Percentiles rank a stretch among this genome's conserved stretches.
Evolutionary conservation across 768 basidiomycete species (phyloP).

Genomic region (Pleurotus salmoneostramineus): DNA sequence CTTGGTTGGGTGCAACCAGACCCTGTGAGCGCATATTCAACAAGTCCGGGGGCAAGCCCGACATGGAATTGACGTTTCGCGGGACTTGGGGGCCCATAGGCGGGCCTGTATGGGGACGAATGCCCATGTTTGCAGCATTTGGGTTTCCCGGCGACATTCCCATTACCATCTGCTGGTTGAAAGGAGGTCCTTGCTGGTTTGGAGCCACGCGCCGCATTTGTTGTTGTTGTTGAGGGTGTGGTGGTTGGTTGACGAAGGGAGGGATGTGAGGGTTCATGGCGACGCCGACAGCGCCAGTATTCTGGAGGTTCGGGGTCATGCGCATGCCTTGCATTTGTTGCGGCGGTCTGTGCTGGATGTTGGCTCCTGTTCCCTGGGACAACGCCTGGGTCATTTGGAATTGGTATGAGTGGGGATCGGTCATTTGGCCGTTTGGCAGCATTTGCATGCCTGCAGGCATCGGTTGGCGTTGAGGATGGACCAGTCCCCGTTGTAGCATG

Average conservation of each 20-base stretch:
- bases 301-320: neutral
- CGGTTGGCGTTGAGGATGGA: neutral
- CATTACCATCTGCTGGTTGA: constrained; percentile 24
- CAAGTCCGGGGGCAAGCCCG: constrained; percentile 39
- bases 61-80: constrained; percentile 29
- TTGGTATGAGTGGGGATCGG: neutral
- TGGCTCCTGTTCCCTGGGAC: neutral
- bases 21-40: constrained; percentile 32
- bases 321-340: neutral
- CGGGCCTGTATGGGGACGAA: constrained; percentile 32
- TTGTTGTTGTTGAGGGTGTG: constrained; percentile 27
- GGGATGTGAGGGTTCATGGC: constrained; percentile 10
- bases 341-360: neutral
- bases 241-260: constrained; percentile 23
- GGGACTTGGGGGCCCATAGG: constrained; percentile 26
- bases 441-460: neutral
- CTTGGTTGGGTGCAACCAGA: neutral
- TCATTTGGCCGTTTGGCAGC: neutral
- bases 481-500: neutral
- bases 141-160: constrained; percentile 24
- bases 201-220: constrained; percentile 16
- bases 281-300: neutral
- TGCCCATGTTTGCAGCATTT: constrained; percentile 33
- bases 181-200: neutral
- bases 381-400: constrained; percentile 4